These are phyloP conservation scores for Paradendryphiella salina DNA, from an alignment of 2,329 filamentous ascomycete genomes.

Conservation along the genomic window DNA sequence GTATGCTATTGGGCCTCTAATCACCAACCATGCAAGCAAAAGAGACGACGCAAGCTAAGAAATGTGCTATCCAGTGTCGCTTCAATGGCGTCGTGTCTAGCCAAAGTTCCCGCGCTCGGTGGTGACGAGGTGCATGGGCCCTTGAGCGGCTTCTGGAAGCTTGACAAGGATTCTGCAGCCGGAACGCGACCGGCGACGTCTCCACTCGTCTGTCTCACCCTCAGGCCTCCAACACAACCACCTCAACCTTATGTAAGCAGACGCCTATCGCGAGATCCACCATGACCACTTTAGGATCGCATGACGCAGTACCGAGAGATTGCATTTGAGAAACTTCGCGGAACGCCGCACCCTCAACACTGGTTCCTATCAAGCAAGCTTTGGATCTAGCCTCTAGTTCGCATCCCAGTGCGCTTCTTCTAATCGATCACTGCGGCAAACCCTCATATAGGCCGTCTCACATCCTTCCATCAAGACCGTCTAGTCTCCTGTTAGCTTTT, in stretches of 20 bases:
- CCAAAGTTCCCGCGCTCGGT: constrained; percentile 13
- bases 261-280: no score
- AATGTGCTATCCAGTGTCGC: constrained; percentile 3
- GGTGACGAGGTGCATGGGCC: constrained; percentile 15
- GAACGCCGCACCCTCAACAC: no score
- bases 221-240: background rate
- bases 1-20: background rate
- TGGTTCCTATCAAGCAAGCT: no score
- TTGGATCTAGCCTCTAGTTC: no score
- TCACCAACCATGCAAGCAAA: background rate
- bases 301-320: no score
- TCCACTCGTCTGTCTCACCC: constrained; percentile 6
- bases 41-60: background rate
- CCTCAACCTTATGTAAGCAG: constrained; percentile 5
- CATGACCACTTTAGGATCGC: no score
- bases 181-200: constrained; percentile 8
- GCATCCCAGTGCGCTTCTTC: no score
- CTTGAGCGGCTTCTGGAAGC: constrained; percentile 8
- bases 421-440: no score
- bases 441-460: no score
- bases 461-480: no score
- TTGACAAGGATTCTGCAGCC: constrained; percentile 11
- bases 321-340: no score
- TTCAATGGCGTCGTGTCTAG: constrained; percentile 1
- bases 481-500: no score